A percentile compares a stretch with the other conserved stretches of the same genome.
phyloP scores from a whole-genome alignment of 768 basidiomycete species.

The Mycena sanguinolenta region DNA sequence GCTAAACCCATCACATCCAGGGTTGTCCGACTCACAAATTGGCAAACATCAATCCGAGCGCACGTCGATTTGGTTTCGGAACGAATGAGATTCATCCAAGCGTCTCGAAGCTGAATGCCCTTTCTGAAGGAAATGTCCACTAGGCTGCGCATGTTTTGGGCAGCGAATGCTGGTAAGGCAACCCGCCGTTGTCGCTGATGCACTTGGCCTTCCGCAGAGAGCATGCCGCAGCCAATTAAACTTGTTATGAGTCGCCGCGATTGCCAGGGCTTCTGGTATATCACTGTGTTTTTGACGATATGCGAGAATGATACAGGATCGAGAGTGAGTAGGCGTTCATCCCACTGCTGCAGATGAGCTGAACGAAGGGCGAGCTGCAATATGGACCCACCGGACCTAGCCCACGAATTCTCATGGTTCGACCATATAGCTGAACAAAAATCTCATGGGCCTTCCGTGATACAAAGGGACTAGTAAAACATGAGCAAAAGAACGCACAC shows the following conservation, averaged over 20 bases:
- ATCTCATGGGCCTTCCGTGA: constrained; percentile 68
- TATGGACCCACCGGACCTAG: constrained; percentile 71
- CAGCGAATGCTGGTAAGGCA: constrained; percentile 82
- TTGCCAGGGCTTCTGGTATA: constrained; percentile 89
- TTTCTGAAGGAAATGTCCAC: constrained; percentile 81
- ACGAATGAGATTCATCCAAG: constrained; percentile 68
- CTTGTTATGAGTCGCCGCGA: constrained; percentile 80
- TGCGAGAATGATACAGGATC: constrained; percentile 84
- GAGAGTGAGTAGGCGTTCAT: constrained; percentile 82
- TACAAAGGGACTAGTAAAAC: constrained; percentile 59
- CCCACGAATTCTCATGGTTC: constrained; percentile 77
- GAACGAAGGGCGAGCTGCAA: neutral
- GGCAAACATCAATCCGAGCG: constrained; percentile 76
- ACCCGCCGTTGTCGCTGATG: constrained; percentile 88
- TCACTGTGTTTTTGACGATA: constrained; percentile 76
- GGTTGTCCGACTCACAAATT: constrained; percentile 86
- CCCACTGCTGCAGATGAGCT: constrained; percentile 64
- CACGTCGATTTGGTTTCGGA: constrained; percentile 36
- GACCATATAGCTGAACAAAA: constrained; percentile 72
- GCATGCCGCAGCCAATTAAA: constrained; percentile 87
- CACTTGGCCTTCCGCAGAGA: constrained; percentile 80
- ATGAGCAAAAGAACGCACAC: constrained; percentile 7
- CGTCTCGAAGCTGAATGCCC: constrained; percentile 70
- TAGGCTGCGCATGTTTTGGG: constrained; percentile 80
- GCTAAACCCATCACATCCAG: constrained; percentile 95